Base-by-base conservation (phyloP, 2,329 filamentous ascomycete species). In the Aureobasidium sp. region DNA sequence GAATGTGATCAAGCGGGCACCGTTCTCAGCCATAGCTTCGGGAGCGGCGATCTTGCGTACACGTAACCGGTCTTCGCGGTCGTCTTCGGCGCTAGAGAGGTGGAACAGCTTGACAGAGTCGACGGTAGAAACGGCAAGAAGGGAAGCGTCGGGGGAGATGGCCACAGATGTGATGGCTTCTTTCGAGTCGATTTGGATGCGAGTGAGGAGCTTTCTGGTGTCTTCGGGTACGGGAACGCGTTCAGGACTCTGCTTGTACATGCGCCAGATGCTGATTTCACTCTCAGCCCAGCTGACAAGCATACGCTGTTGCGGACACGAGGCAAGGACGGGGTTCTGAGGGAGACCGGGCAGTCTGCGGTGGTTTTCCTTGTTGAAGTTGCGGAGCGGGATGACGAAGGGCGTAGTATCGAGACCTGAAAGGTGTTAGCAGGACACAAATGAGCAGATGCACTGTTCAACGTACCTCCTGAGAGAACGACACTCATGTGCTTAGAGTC, bases 281-380 rank as follows among this genome's bases (percentile, higher is more conserved):
- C 88, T 83, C 66, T 93, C 90, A 91, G 92, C 97, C 89, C 91
- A 97, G 72, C 90, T 90, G 69, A 94, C 84, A 30, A 99, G 77
- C 27, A 97, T 78, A 53, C 94, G 84, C 47, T 86, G 86, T 45
- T 82, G 82, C 1, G 86, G 79, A 3, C 92, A 89, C 66, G 90
- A 92, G 39, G 84, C 78, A 8, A 97, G 73, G 3, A 88, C 86
- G 1, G 89, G 82, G 55, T 83, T 80, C 70, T 96, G 92, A 2
- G 94, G 93, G 14, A 99, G 81, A 70, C 86, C 86, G n/a, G 92
- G 85, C 59, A 99, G 81, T 21, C 85, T 84, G 63, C 91, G 84
- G 74, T 95, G 90, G 67, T 94, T 83, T 72, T 97, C 91, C 69
- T 85, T 84, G 64, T 83, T 89, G 70, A 84, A 90, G 73, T 87